Conservation (phyloP, 495 filamentous ascomycete genomes). For the Chaetomium tenue region DNA sequence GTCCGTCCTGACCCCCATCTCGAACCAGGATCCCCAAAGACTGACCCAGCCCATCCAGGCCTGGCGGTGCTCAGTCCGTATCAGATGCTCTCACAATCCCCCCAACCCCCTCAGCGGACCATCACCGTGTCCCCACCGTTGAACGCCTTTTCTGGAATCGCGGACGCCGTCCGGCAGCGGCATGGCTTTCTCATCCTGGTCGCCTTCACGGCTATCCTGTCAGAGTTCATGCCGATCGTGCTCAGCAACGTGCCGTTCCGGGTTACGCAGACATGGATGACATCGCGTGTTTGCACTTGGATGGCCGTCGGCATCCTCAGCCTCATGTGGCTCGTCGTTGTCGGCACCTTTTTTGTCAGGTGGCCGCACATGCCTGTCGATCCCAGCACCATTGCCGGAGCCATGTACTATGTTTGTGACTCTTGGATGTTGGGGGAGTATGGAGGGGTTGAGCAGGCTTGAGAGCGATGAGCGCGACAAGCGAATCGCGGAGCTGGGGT, state of each 20-base stretch:
- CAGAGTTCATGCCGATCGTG: constrained; percentile 4
- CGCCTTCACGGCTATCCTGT: neutral
- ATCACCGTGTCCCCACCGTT: neutral
- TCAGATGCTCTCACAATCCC: neutral
- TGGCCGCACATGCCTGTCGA: constrained; percentile 2
- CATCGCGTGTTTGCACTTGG: neutral
- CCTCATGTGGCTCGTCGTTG: constrained; percentile 1
- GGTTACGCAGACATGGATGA: constrained; percentile 1
- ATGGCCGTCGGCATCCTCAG: neutral
- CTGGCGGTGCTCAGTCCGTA: neutral
- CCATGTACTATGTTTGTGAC: constrained; percentile 1
- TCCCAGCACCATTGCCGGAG: neutral
- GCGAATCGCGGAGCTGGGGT: neutral
- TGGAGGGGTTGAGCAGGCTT: neutral
- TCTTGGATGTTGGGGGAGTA: neutral
- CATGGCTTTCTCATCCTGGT: neutral
- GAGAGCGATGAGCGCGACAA: neutral
- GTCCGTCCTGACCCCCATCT: neutral
- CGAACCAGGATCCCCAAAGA: neutral
- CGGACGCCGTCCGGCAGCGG: neutral
- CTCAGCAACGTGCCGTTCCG: constrained; percentile 7
- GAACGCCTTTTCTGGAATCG: neutral
- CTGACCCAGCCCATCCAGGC: neutral
- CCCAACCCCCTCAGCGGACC: neutral
- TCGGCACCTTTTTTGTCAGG: neutral